A percentile compares a stretch with the other conserved stretches of the same genome.
phyloP scores from a whole-genome alignment of 495 filamentous ascomycete genomes.

The Talaromyces thailandensis region DNA sequence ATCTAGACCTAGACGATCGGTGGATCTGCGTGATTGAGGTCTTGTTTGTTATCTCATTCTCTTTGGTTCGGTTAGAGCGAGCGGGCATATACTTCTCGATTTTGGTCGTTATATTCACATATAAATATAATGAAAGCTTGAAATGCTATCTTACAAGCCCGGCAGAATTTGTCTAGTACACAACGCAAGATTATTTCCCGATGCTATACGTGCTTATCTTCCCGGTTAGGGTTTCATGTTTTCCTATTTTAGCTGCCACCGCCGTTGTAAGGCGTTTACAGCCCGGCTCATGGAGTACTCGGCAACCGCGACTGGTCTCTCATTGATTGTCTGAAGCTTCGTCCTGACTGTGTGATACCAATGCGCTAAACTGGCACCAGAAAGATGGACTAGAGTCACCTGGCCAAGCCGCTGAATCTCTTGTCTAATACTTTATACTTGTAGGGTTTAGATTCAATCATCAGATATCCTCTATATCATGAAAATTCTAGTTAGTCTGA shows the following conservation, averaged over 20 bases:
- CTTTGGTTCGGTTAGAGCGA: not conserved
- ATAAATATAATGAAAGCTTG: not conserved
- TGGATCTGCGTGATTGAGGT: not conserved
- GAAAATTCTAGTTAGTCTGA: no score
- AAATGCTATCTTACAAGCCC: not conserved
- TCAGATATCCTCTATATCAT: no score
- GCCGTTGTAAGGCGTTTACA: not conserved
- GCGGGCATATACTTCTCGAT: not conserved
- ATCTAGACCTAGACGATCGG: constrained; percentile 1
- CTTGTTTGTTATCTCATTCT: not conserved
- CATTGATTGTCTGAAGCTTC: not conserved
- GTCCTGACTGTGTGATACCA: not conserved
- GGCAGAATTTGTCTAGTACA: not conserved
- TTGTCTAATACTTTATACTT: not conserved
- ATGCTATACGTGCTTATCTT: not conserved
- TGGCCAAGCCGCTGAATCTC: not conserved
- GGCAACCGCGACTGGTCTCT: not conserved
- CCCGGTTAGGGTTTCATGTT: not conserved
- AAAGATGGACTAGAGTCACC: not conserved
- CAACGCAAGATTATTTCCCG: not conserved
- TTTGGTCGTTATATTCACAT: not conserved
- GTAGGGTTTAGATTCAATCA: not conserved
- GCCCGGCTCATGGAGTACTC: not conserved
- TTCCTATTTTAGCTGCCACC: not conserved
- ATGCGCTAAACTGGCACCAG: not conserved